phyloP scores from a whole-genome alignment of 2,329 filamentous ascomycete genomes.

The Hymenoscyphus repandus region DNA sequence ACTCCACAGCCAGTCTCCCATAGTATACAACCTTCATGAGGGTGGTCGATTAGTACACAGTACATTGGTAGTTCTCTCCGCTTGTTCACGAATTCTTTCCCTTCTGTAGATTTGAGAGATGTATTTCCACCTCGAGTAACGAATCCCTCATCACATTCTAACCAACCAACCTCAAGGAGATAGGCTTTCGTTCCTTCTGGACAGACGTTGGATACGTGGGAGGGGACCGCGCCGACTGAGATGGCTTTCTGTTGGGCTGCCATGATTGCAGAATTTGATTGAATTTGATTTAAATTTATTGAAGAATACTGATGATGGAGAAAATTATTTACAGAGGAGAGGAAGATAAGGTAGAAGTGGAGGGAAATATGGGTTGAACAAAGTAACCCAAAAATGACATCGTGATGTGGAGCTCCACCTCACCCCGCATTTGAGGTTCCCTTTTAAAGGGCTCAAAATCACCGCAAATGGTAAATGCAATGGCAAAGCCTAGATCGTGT shows the following conservation, averaged over 20 bases:
- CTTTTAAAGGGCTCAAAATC: too few relatives aligned
- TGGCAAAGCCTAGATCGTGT: too few relatives aligned
- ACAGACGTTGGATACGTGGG: constrained; percentile 30
- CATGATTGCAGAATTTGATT: constrained; percentile 10
- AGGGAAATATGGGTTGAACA: not conserved
- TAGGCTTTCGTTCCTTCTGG: constrained; percentile 43
- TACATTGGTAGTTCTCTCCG: constrained; percentile 24
- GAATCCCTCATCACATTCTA: constrained; percentile 43
- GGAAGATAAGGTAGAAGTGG: not conserved
- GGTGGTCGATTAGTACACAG: constrained; percentile 25
- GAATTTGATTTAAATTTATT: not conserved
- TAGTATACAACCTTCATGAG: constrained; percentile 23
- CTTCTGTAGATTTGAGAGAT: constrained; percentile 19
- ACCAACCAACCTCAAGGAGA: constrained; percentile 39
- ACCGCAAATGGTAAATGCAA: too few relatives aligned
- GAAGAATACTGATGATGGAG: too few relatives aligned
- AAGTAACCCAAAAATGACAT: too few relatives aligned
- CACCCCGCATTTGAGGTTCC: too few relatives aligned
- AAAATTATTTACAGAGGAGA: too few relatives aligned
- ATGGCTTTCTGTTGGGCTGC: constrained; percentile 23
- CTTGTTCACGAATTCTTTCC: constrained; percentile 21
- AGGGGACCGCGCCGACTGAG: constrained; percentile 20
- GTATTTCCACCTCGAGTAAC: constrained; percentile 24
- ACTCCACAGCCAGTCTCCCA: constrained; percentile 26
- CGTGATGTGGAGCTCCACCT: too few relatives aligned